Evolutionary conservation across 768 basidiomycete genomes (phyloP), one percentile per base, ranked within the genome.

Genomic region (Kwoniella bestiolae): DNA sequence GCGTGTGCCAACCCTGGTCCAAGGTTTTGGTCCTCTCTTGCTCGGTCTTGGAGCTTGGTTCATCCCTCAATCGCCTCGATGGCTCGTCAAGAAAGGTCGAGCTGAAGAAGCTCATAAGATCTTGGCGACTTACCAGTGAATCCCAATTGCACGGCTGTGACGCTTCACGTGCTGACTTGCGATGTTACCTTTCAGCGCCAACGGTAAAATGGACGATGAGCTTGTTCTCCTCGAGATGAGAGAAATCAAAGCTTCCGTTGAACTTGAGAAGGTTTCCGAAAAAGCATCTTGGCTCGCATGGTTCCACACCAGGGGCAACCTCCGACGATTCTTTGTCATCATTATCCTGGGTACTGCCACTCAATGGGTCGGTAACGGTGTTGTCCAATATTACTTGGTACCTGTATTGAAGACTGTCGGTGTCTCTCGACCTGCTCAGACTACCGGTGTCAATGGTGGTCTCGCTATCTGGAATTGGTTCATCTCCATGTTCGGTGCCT

Each of bases 391-490:
- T 60, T 77, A 69, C 68, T 62, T 67, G 25, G 65, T 68, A 7
- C 65, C 68, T 21, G 74, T 79, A 49, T 64, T 78, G 18, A 67
- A 68, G 46, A 68, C 67, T 41, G 63, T 68, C 25, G 75, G 75
- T 4, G 68, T 75, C 61, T 71, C 69, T 45, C 67, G 73, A 46
- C 56, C 75, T 1, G 53, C 72, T 52, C 73, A 76, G 51, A 68
- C 69, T 6, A 70, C 73, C 23, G 75, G 73, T 35, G 72, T 79
- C 63, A 76, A 79, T 67, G 77, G 73, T 35, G 73, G 73, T 64
- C 63, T 74, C 52, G 66, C 75, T 52, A 67, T 75, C 62, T 56
- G 63, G 66, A 60, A 59, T 45, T 68, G 56, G 66, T 52, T 59
- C 41, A 38, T 57, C n/a, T 88, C 76, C 56, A 67, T 72, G 44